Evolutionary conservation across 139 green algal species (phyloP), one percentile per base, ranked within the genome.

Genomic region (Ettlia oleoabundans): DNA sequence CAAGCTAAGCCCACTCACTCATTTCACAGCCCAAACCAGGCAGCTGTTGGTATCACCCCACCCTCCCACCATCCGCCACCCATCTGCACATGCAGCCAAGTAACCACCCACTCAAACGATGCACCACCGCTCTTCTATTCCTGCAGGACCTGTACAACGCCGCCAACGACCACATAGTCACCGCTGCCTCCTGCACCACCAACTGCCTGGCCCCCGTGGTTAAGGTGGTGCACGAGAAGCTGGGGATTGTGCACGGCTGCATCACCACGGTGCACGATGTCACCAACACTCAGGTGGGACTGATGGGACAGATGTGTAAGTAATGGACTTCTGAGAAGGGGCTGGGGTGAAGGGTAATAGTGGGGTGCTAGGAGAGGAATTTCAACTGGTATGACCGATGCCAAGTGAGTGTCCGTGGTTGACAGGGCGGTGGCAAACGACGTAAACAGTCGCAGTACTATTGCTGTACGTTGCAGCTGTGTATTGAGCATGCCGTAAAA

Each of bases 231-330:
- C 90, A 92, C 24, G 91, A 95, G 73, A 93, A 96, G 76, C 83
- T 98, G n/a, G 91, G 91, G 62, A 96, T 97, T 53, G 64, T 82
- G 41, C 92, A 93, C 58, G 94, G 94, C 74, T 94, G 88, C 85
- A 97, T 98, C 86, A 98, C 94, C 63, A 98, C 94, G 41, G 90
- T 96, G 69, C 94, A 98, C 82, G 93, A 96, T 88, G 87, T 98
- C 58, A 98, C 94, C 63, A 98, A 98, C 89, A 98, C 94, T 35
- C 92, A 94, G 87, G 63, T 24, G 19, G 7, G 51, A 3, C 55
- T 77, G 30, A 32, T 40, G 28, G 35, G 81, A 24, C 52, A 30
- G 21, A 7, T n/a, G n/a, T n/a, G n/a, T n/a, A n/a, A n/a, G n/a
- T n/a, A n/a, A n/a, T n/a, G n/a, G n/a, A n/a, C n/a, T n/a, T n/a